Conservation (phyloP, 2,329 filamentous ascomycete species). For the Dothideomycetes sp. region DNA sequence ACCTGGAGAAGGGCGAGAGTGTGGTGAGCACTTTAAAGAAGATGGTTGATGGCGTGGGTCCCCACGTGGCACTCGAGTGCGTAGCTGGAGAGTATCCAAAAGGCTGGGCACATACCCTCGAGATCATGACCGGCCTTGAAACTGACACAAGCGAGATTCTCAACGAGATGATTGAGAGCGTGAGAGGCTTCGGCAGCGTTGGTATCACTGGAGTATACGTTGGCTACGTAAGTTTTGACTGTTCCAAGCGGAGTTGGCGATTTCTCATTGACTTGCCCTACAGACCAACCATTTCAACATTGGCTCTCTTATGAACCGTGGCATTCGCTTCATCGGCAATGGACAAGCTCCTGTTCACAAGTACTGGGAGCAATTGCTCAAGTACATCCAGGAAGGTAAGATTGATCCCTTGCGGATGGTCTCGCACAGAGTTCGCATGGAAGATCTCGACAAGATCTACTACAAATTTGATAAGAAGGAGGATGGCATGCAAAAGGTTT, state of each 20-base stretch:
- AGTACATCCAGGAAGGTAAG: conserved; percentile 53
- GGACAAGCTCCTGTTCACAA: conserved; percentile 65
- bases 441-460: conserved; percentile 41
- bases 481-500: conserved; percentile 74
- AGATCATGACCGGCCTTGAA: conserved; percentile 55
- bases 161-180: conserved; percentile 70
- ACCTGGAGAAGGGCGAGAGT: conserved; percentile 44
- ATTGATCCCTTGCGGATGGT: conserved; percentile 74
- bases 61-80: conserved; percentile 63
- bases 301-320: conserved; percentile 73
- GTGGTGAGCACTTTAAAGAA: conserved; percentile 66
- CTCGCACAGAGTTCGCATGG: conserved; percentile 55
- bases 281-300: conserved; percentile 71
- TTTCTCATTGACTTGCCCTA: conserved; percentile 5
- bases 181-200: conserved; percentile 59
- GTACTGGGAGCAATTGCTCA: conserved; percentile 72
- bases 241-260: conserved; percentile 6
- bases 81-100: conserved; percentile 54
- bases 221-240: conserved; percentile 38
- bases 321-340: conserved; percentile 65
- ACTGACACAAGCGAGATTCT: conserved; percentile 75
- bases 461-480: conserved; percentile 57
- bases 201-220: conserved; percentile 66
- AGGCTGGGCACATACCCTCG: conserved; percentile 49
- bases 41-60: conserved; percentile 56